Base-by-base conservation (phyloP, 176 grass and related monocot genomes). In the Typha latifolia region DNA sequence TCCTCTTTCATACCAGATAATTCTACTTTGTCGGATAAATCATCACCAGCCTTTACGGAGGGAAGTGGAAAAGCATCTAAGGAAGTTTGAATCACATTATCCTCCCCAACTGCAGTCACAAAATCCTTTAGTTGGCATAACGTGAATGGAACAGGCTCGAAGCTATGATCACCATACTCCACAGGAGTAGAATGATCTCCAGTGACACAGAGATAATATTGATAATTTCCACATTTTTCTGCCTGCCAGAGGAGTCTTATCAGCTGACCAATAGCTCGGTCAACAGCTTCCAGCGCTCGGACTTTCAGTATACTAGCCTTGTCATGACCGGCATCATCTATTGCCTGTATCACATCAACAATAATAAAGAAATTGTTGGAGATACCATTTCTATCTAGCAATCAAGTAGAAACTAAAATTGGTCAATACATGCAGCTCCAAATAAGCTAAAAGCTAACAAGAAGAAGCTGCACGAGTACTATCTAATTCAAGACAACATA, bases 111-210 rank as follows among this genome's bases (percentile, higher is more conserved):
- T 22, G 72, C 70, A 52, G 67, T 73, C 34, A 89, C 85, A 62
- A 87, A 87, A 61, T 92, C 89, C 76, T 34, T 86, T 32, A 97
- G 64, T 11, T 73, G 63, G 34, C 89, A 97, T 19, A 97, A 43
- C 11, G 76, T 72, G 68, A 97, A 97, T 7, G 94, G 94, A 12
- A 97, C 81, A 0, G 88, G 94, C 57, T 97, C 89, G 0, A 92
- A 97, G 64, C 94, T 92, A 69, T 97, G 94, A 67, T 92, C 94
- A 9, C 94, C 85, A 4, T 92, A 97, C 71, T 97, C 94, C 48
- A 97, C 89, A 4, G 89, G 89, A 62, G 94, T 97, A 16, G 94
- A 92, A 73, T 97, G 94, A 74, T 97, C 94, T 68, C 94, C 83
- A 16, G 94, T 92, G 59, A 97, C 81, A 65, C 94, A 97, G 0